Base-by-base conservation (phyloP, 805 yeast species). In the Clavispora asparagi region DNA sequence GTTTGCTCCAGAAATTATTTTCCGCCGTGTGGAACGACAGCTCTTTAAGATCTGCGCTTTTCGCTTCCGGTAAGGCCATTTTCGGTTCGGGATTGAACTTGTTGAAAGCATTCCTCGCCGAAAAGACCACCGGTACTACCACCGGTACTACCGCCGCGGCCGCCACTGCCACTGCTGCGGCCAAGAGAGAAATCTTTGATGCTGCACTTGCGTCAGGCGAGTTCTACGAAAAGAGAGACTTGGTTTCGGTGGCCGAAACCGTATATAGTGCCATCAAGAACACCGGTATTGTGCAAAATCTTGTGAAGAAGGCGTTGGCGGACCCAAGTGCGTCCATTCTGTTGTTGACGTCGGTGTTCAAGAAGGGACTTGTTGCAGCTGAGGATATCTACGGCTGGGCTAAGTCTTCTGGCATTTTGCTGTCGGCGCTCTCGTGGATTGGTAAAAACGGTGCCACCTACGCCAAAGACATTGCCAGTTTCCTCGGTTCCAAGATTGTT, bases 321-420 rank as follows among this genome's bases (percentile, higher is more conserved):
- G 63, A 71, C 62, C 76, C 76, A 44, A 44, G 49, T 32, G 63
- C 65, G 36, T 50, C 70, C 41, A 53, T 70, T 42, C 45, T 53
- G 29, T 64, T 67, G 52, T 62, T 69, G 53, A 56, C 64, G 37
- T 51, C 65, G 36, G 71, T 63, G 38, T 62, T 68, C 48, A 53
- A 61, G 50, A 56, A 58, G 40, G 75, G 73, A 40, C 41, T 63
- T 40, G 67, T 63, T 36, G 49, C 63, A 31, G 64, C 52, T 41
- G 64, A 64, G 59, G 73, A 70, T 40, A 46, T 69, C 33, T 67
- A 56, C 61, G 30, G 35, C 37, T 71, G 73, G 73, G 65, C 73
- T 48, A 65, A 69, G 58, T 46, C 54, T 16, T 58, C 64, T 12
- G 75, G 75, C 49, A 33, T 70, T 27, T 62, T 69, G 54, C 49